Evolutionary conservation across 805 yeast species (phyloP).

Genomic region (Cyberlindnera japonica): DNA sequence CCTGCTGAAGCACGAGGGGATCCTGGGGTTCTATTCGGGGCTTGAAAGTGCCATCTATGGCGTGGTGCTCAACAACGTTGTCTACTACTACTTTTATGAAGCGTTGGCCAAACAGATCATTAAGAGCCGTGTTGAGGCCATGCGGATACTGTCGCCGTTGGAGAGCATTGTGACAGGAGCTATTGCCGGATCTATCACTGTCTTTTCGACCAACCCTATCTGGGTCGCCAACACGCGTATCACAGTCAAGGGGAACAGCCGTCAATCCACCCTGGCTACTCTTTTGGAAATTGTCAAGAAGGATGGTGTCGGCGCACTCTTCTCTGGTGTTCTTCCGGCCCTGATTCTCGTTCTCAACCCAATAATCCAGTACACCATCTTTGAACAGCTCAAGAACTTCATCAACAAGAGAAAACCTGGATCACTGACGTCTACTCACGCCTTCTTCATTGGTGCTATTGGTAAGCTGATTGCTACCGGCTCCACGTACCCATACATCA

Average conservation of each 20-base stretch:
- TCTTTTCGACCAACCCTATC: slow-evolving; percentile 78
- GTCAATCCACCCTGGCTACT: slow-evolving; percentile 48
- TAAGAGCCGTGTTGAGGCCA: slow-evolving; percentile 22
- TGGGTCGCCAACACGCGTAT: slow-evolving; percentile 94
- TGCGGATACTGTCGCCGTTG: slow-evolving; percentile 18
- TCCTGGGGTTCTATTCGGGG: slow-evolving; percentile 75
- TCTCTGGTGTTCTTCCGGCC: slow-evolving; percentile 87
- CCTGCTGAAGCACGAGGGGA: slow-evolving; percentile 55
- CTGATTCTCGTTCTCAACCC: slow-evolving; percentile 83
- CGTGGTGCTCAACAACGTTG: slow-evolving; percentile 78
- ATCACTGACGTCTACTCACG: slow-evolving; percentile 61
- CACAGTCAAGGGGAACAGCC: slow-evolving; percentile 47
- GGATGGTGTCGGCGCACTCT: slow-evolving; percentile 70
- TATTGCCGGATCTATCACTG: slow-evolving; percentile 83
- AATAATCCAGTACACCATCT: slow-evolving; percentile 85
- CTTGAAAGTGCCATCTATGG: slow-evolving; percentile 86
- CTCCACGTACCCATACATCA: slow-evolving; percentile 86
- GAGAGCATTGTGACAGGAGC: slow-evolving; percentile 45
- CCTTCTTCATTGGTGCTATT: slow-evolving; percentile 82
- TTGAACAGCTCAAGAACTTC: slow-evolving; percentile 76
- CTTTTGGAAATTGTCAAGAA: slow-evolving; percentile 58
- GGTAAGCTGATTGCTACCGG: slow-evolving; percentile 89
- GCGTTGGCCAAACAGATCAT: slow-evolving; percentile 50
- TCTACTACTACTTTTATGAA: slow-evolving; percentile 90
- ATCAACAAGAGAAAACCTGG: slow-evolving; percentile 52